Conservation (phyloP, 306 rosid genomes). For the Lablab purpureus region DNA sequence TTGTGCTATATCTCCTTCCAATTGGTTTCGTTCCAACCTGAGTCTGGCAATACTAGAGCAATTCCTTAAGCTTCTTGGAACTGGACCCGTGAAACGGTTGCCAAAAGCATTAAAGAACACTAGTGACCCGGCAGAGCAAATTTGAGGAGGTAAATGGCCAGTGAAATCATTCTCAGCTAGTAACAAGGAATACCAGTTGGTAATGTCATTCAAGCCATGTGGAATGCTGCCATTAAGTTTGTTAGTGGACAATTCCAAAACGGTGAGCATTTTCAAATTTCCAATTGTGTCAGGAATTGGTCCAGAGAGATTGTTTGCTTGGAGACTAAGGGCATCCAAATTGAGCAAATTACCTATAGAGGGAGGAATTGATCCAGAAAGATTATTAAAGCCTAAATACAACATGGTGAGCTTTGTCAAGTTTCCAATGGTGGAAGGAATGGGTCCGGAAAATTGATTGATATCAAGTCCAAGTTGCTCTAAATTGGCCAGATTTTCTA, state of each 20-base stretch:
- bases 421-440: slow-evolving; percentile 52
- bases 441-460: slow-evolving; percentile 38
- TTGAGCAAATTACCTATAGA: slow-evolving; percentile 45
- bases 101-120: not conserved
- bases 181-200: not conserved
- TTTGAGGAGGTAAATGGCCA: slow-evolving; percentile 45
- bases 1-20: slow-evolving; percentile 51
- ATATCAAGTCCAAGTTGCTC: not conserved
- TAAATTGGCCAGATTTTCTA: slow-evolving; percentile 44
- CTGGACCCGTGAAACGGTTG: slow-evolving; percentile 44
- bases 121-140: slow-evolving; percentile 39
- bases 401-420: slow-evolving; percentile 16
- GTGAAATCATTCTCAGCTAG: slow-evolving; percentile 31
- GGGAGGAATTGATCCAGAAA: slow-evolving; percentile 49
- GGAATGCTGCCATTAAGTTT: slow-evolving; percentile 45
- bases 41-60: slow-evolving; percentile 45
- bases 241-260: slow-evolving; percentile 32
- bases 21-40: slow-evolving; percentile 43
- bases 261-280: slow-evolving; percentile 31
- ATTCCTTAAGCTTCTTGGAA: slow-evolving; percentile 45
- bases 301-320: slow-evolving; percentile 45
- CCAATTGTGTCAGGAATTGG: slow-evolving; percentile 46
- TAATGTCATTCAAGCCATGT: slow-evolving; percentile 20
- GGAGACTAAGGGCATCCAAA: slow-evolving; percentile 7
- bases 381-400: slow-evolving; percentile 5